Base-by-base conservation (phyloP, 768 basidiomycete species). In the Xanthoconium stramineum region DNA sequence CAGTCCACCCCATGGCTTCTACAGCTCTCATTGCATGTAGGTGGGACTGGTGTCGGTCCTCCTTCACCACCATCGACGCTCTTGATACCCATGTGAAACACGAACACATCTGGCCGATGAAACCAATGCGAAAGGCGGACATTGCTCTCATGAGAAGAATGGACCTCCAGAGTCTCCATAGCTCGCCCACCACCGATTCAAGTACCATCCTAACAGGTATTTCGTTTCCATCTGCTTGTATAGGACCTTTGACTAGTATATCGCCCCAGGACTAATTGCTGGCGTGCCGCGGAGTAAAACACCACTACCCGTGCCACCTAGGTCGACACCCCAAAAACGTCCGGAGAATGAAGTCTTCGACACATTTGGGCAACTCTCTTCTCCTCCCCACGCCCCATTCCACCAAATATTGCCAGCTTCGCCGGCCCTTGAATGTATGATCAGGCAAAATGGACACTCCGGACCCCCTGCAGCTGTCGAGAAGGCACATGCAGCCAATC, bases 31-130 rank as follows among this genome's bases (percentile, higher is more conserved):
- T 75, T 56, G 61, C 71, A 13, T 85, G 83, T 67, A 72, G 70
- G 52, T 84, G 83, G 84, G 73, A 72, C 6, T 81, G 80, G 79
- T 86, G 84, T 50, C 71, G 78, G 3, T 65, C 66, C 11, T 70
- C 70, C 3, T 84, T 79, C 53, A 44, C 63, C 11, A 72, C 61
- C 29, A 66, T 71, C n/a, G 57, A 65, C 3, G 74, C 74, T 15
- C 75, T 84, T 29, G 64, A 70, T 3, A 59, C 70, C 8, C 84
- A 86, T 62, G 76, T 84, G 42, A 64, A 74, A 14, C 64, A 70
- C 29, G 75, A 79, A 12, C 84, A 86, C 63, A 73, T 81, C 42
- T 73, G 67, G 49, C 70, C 69, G 29, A 72, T 76, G 37, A 64
- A 74, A 40, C 78, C 82, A n/a, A 72, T 81, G 55, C 67, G 61